phyloP scores from a whole-genome alignment of 805 yeast genomes.

The Lipomyces starkeyi region DNA sequence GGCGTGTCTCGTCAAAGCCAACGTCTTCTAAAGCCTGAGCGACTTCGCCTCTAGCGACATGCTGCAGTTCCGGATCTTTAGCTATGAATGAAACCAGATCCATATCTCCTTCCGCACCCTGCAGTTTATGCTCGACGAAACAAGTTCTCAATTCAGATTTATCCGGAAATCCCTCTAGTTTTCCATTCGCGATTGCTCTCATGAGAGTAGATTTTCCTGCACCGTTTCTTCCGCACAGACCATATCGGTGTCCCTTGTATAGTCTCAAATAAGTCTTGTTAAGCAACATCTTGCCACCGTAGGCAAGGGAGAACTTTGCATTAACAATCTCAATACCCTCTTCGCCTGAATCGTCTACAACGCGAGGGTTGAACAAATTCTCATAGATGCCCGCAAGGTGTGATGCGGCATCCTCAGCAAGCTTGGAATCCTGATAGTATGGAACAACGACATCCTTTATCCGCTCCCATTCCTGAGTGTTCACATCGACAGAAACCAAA shows the following conservation, averaged over 20 bases:
- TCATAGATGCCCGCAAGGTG: slow-evolving; percentile 32
- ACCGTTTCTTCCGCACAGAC: slow-evolving; percentile 98
- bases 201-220: slow-evolving; percentile 97
- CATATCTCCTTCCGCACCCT: slow-evolving; percentile 92
- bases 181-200: slow-evolving; percentile 97
- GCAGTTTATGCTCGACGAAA: slow-evolving; percentile 95
- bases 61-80: slow-evolving; percentile 77
- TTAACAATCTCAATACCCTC: slow-evolving; percentile 86
- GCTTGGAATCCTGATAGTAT: slow-evolving; percentile 58
- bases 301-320: slow-evolving; percentile 93
- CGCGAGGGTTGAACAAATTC: slow-evolving; percentile 28
- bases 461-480: slow-evolving; percentile 49
- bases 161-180: slow-evolving; percentile 96
- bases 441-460: slow-evolving; percentile 51
- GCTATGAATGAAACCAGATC: slow-evolving; percentile 88
- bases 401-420: slow-evolving; percentile 48
- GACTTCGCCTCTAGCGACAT: slow-evolving; percentile 67
- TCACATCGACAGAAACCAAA: slow-evolving; percentile 44
- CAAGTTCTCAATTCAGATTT: slow-evolving; percentile 86
- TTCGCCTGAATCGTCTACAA: slow-evolving; percentile 32
- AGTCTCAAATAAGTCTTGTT: slow-evolving; percentile 90
- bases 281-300: slow-evolving; percentile 95
- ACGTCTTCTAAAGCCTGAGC: slow-evolving; percentile 77
- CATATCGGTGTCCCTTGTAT: slow-evolving; percentile 94
- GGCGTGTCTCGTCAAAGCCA: slow-evolving; percentile 90